Evolutionary conservation across 192 early-diverging fungal species (phyloP), one percentile per base, ranked within the genome.

Genomic region (Spinellus fusiger): DNA sequence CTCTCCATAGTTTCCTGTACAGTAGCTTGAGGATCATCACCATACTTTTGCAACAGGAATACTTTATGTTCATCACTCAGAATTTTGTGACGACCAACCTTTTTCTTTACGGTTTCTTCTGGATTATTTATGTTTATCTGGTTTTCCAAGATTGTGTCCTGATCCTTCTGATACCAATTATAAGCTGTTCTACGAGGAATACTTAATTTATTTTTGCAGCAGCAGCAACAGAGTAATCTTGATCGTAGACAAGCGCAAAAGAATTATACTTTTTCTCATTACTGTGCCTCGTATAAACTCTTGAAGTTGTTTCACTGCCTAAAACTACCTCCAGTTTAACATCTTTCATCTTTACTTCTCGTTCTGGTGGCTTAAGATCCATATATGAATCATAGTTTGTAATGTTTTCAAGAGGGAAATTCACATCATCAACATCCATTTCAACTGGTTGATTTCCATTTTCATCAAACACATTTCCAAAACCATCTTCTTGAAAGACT

Each of bases 391-490:
- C 47, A n/a, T 48, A 48, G 16, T 48, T n/a, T 3, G 47, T 48
- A 48, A 48, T n/a, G 16, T 48, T 48, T 48, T 48, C 16, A 10
- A 10, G 16, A 48, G 16, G 47, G 47, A 48, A 48, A 10, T 48
- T n/a, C 47, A 48, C 47, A 48, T 48, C 16, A n/a, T n/a, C n/a
- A n/a, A n/a, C n/a, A n/a, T n/a, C n/a, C n/a, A n/a, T n/a, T n/a
- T n/a, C n/a, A n/a, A n/a, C 47, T 48, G 47, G 47, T 48, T 48
- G 5, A n/a, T 48, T 48, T 48, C 47, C 47, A n/a, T 48, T 48
- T 48, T 48, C 47, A 48, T 48, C 47, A 48, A 48, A 48, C 5
- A n/a, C 3, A 48, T 48, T 48, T 48, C 47, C 47, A 6, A 48
- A 48, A 3, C 47, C 47, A 48, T n/a, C 47, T 48, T 48, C 47